phyloP scores from a whole-genome alignment of 2,329 filamentous ascomycete species.

The Beauveria australis region DNA sequence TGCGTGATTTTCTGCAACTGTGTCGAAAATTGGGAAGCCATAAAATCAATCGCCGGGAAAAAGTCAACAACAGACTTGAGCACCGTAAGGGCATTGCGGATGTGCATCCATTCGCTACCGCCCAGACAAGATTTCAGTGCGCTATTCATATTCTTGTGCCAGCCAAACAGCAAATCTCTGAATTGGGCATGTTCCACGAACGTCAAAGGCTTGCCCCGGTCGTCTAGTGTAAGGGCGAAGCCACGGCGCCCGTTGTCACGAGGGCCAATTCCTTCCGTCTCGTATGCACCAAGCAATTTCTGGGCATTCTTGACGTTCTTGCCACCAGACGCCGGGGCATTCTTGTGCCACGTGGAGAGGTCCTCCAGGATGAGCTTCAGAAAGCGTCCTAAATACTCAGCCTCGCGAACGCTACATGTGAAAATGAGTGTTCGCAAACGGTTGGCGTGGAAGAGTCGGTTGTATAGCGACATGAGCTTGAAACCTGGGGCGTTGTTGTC shows the following conservation, averaged over 20 bases:
- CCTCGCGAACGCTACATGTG: slow-evolving; percentile 80
- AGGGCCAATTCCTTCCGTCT: slow-evolving; percentile 60
- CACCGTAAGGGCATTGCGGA: slow-evolving; percentile 87
- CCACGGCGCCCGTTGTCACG: slow-evolving; percentile 57
- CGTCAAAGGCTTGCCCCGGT: slow-evolving; percentile 54
- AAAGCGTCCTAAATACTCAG: slow-evolving; percentile 88
- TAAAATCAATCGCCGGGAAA: slow-evolving; percentile 86
- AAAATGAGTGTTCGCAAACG: slow-evolving; percentile 77
- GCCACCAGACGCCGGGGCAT: slow-evolving; percentile 46
- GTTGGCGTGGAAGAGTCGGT: slow-evolving; percentile 76
- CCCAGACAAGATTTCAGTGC: slow-evolving; percentile 77
- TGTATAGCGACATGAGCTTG: slow-evolving; percentile 74
- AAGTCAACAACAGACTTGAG: slow-evolving; percentile 71
- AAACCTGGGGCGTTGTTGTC: slow-evolving; percentile 78
- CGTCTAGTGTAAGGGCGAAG: slow-evolving; percentile 66
- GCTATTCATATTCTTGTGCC: slow-evolving; percentile 75
- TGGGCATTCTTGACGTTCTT: slow-evolving; percentile 31
- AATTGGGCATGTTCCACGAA: slow-evolving; percentile 82
- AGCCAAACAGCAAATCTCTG: slow-evolving; percentile 75
- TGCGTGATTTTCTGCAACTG: slow-evolving; percentile 59
- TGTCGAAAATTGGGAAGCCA: slow-evolving; percentile 60
- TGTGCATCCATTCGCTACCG: slow-evolving; percentile 91
- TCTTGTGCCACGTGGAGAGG: slow-evolving; percentile 74
- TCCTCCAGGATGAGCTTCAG: slow-evolving; percentile 75
- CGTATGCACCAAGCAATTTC: slow-evolving; percentile 65